Evolutionary conservation across 2,329 filamentous ascomycete genomes (phyloP), one percentile per base, ranked within the genome.

Genomic region (Pyrenophora graminea): DNA sequence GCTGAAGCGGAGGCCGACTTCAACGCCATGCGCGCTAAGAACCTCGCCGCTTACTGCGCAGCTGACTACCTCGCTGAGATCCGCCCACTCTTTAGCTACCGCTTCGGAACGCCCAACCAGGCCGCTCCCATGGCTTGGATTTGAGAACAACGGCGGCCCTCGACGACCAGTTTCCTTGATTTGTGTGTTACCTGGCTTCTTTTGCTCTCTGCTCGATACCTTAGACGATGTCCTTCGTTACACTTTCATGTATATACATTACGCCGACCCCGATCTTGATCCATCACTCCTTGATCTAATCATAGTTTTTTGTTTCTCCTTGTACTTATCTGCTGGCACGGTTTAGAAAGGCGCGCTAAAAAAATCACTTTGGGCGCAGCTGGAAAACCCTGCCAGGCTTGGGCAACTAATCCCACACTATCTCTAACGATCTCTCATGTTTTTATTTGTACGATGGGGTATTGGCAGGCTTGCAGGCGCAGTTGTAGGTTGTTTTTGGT

Each of bases 31-130:
- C 74, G 81, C 52, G 79, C 82, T 19, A 85, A 84, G 55, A 90
- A 90, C 2, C 81, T 97, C 5, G 81, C 80, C 64, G 88, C 87
- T 64, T 89, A 91, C 72, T 82, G 81, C 38, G 89, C 90, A 8
- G 85, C 90, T 42, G 92, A 96, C 65, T 99, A 99, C 75, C 77
- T 95, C 53, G 77, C 79, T 38, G 92, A 96, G 69, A 88, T 97
- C 50, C 82, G 89, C 59, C 83, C 82, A 48, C 75, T 96, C 6
- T 71, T 68, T 57, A 64, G 33, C 45, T 43, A 32, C 15, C 55
- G 60, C 9, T 64, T 66, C 46, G 63, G 64, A 39, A 32, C 55
- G 45, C 48, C 58, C 31, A 53, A 60, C 39, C 57, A 58, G 39
- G 48, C 62, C 4, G 54, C 61, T 17, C 55, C 67, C 13, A 63